Conservation (phyloP, 495 filamentous ascomycete species). For the Trichoderma erinaceum region DNA sequence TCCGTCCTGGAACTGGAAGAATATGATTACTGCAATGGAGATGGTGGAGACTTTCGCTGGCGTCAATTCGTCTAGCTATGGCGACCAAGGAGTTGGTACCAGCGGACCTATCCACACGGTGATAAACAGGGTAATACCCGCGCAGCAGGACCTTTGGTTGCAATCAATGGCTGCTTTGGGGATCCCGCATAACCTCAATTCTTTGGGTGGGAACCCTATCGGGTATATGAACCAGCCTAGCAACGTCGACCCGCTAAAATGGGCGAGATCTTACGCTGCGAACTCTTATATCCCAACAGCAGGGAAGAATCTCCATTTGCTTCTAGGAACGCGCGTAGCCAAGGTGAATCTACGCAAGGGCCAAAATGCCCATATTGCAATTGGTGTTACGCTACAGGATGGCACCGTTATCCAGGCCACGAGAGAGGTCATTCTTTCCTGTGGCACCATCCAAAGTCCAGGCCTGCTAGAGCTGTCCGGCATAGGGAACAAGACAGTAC, state of each 20-base stretch:
- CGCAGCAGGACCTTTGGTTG: slow-evolving; percentile 25
- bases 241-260: slow-evolving; percentile 31
- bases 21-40: slow-evolving; percentile 31
- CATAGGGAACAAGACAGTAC: slow-evolving; percentile 41
- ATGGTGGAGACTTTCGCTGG: slow-evolving; percentile 32
- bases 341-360: slow-evolving; percentile 22
- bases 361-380: slow-evolving; percentile 19
- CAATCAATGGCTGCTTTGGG: slow-evolving; percentile 27
- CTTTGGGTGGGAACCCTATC: slow-evolving; percentile 31
- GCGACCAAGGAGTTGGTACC: slow-evolving; percentile 18
- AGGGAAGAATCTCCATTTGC: slow-evolving; percentile 22
- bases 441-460: slow-evolving; percentile 52
- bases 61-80: slow-evolving; percentile 17
- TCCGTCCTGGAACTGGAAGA: slow-evolving; percentile 50
- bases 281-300: slow-evolving; percentile 25
- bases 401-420: slow-evolving; percentile 33
- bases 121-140: slow-evolving; percentile 30
- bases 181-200: slow-evolving; percentile 28
- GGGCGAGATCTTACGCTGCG: slow-evolving; percentile 35
- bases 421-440: slow-evolving; percentile 55
- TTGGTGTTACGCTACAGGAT: slow-evolving; percentile 27
- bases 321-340: slow-evolving; percentile 21
- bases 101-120: slow-evolving; percentile 29
- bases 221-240: slow-evolving; percentile 35
- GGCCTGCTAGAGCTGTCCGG: slow-evolving; percentile 52